A percentile compares a stretch with the other conserved stretches of the same genome.
phyloP scores from a whole-genome alignment of 768 basidiomycete species.

The Mycena belliarum region DNA sequence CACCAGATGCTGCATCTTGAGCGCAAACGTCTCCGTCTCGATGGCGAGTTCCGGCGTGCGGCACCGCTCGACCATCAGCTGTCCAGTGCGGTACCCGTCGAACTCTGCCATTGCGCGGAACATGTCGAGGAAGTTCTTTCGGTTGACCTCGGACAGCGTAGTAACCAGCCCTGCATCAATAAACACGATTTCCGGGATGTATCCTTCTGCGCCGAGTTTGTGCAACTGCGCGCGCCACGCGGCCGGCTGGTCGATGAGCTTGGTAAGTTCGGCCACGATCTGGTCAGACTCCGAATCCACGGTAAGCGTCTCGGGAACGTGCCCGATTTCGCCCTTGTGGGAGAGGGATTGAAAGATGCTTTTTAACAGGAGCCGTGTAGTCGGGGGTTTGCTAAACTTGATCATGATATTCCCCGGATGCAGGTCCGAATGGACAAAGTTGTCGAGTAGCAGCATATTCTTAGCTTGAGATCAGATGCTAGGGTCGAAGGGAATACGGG shows the following conservation, averaged over 20 bases:
- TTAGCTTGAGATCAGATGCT: slow-evolving; percentile 31
- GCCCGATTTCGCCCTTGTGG: slow-evolving; percentile 25
- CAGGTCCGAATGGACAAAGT: slow-evolving; percentile 92
- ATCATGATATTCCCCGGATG: slow-evolving; percentile 97
- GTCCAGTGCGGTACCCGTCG: slow-evolving; percentile 93
- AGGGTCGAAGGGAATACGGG: not conserved
- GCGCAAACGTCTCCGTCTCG: slow-evolving; percentile 92
- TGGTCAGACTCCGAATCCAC: slow-evolving; percentile 54
- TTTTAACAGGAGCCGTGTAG: slow-evolving; percentile 62
- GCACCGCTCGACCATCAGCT: slow-evolving; percentile 95
- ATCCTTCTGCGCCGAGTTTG: slow-evolving; percentile 64
- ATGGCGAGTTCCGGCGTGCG: slow-evolving; percentile 87
- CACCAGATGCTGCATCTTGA: slow-evolving; percentile 97
- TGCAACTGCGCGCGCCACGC: slow-evolving; percentile 75
- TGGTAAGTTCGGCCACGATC: slow-evolving; percentile 71
- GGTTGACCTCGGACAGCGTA: slow-evolving; percentile 77
- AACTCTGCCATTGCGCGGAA: slow-evolving; percentile 96
- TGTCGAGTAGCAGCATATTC: slow-evolving; percentile 98
- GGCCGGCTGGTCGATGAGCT: slow-evolving; percentile 54
- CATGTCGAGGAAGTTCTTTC: slow-evolving; percentile 93
- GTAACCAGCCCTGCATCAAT: slow-evolving; percentile 97
- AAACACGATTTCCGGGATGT: slow-evolving; percentile 92
- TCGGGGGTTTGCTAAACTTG: slow-evolving; percentile 89
- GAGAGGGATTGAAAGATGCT: slow-evolving; percentile 61
- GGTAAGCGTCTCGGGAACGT: slow-evolving; percentile 29